A percentile compares a stretch with the other conserved stretches of the same genome.
Conservation (phyloP, 1,139 yeast genomes). For the Lodderomyces theae region DNA sequence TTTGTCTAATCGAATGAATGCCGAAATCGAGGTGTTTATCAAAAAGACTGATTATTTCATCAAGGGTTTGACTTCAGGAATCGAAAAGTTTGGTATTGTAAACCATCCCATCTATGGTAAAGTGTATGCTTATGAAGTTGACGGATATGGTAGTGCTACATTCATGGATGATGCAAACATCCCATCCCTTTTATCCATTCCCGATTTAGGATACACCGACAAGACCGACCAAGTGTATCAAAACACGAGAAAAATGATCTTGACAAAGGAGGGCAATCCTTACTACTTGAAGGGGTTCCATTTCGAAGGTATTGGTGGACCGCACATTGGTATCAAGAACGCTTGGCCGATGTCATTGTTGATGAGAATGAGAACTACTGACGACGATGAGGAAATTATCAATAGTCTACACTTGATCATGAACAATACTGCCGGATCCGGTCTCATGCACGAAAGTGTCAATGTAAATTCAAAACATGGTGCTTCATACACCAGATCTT, state of each 20-base stretch:
- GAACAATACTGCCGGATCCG: constrained; percentile 66
- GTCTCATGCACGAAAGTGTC: constrained; percentile 82
- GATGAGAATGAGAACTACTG: constrained; percentile 69
- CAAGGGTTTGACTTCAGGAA: constrained; percentile 49
- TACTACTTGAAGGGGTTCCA: constrained; percentile 61
- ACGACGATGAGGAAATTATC: constrained; percentile 66
- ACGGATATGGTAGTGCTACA: constrained; percentile 74
- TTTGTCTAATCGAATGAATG: constrained; percentile 8
- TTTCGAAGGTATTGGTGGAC: constrained; percentile 85
- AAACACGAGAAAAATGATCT: constrained; percentile 76
- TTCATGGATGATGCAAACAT: constrained; percentile 91
- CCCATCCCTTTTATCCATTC: constrained; percentile 78
- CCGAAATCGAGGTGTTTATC: constrained; percentile 9
- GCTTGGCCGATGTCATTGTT: constrained; percentile 93
- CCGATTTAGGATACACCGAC: constrained; percentile 69
- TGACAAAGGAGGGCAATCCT: constrained; percentile 72
- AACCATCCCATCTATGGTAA: constrained; percentile 68
- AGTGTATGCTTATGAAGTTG: constrained; percentile 86
- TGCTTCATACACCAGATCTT: constrained; percentile 58
- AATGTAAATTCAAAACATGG: constrained; percentile 58
- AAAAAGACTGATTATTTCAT: constrained; percentile 36
- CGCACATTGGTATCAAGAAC: constrained; percentile 74
- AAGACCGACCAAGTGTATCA: constrained; percentile 59
- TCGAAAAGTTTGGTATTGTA: constrained; percentile 60
- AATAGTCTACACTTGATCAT: constrained; percentile 50